Evolutionary conservation across 2,329 filamentous ascomycete species (phyloP), one percentile per base, ranked within the genome.

Genomic region (Scedosporium minutisporum): DNA sequence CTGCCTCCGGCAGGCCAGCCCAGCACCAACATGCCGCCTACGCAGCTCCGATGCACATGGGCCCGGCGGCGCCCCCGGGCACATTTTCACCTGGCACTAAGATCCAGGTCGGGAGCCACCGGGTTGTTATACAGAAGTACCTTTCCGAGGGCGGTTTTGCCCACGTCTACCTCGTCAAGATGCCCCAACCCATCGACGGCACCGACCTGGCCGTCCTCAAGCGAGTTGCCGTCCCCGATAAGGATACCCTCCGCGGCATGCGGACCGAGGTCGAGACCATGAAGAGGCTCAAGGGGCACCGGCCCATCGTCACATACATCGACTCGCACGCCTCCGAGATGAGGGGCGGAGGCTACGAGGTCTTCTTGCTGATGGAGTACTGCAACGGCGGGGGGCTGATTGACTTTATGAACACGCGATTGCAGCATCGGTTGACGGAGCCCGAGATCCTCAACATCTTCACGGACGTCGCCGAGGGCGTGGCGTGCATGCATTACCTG

Each of bases 401-500:
- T 73, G 95, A 99, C 77, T 99, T 97, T 74, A 99, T 99, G 95
- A 99, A 99, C 77, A 99, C 95, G 42, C 86, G 95, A 61, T 79
- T 99, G 70, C 95, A 99, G 77, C 93, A 99, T 74, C 89, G 95
- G 60, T 81, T 99, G 75, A 99, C 93, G 42, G 95, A 99, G 78
- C 93, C 95, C 59, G 95, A 99, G 80, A 96, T 99, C 68, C 80
- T 99, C 69, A 89, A 93, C 78, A 97, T 99, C 75, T 97, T 99
- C 77, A 89, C 89, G 60, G 95, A 99, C 73, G 91, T 97, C 62
- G 90, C 93, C 58, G 93, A 97, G 77, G 95, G 95, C 44, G 92
- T 99, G 55, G 95, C 95, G 33, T 96, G 92, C 74, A 99, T 99
- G 95, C 95, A 99, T 77, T 99, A 99, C 75, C 86, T 99, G 58